Evolutionary conservation across 495 filamentous ascomycete species (phyloP).

Genomic region (Penicillium angulare): DNA sequence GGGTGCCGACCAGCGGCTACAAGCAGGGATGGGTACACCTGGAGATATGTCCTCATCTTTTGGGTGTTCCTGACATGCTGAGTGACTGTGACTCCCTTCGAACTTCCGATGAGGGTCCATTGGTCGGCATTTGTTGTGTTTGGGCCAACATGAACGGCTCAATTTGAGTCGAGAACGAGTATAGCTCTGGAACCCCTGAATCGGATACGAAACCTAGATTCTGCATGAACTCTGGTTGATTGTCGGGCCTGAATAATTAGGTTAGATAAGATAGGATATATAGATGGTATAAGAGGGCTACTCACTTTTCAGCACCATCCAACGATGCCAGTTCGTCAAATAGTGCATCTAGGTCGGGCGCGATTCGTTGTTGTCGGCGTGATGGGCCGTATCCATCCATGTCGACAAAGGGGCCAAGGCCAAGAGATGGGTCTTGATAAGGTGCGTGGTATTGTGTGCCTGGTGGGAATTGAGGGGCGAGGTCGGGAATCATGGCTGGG

Average conservation of each 20-base stretch:
- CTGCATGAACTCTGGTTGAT: constrained; percentile 45
- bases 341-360: constrained; percentile 42
- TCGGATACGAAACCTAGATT: constrained; percentile 42
- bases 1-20: constrained; percentile 13
- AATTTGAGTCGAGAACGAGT: constrained; percentile 37
- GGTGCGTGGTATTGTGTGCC: constrained; percentile 26
- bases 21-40: not conserved
- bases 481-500: constrained; percentile 22
- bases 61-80: constrained; percentile 13
- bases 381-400: constrained; percentile 33
- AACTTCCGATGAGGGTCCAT: constrained; percentile 14
- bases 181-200: constrained; percentile 35
- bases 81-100: constrained; percentile 26
- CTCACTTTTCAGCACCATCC: constrained; percentile 43
- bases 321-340: constrained; percentile 44
- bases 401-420: constrained; percentile 30
- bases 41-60: constrained; percentile 19
- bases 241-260: constrained; percentile 27
- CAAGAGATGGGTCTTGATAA: constrained; percentile 33
- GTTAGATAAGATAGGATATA: not conserved
- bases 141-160: constrained; percentile 39
- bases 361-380: constrained; percentile 35
- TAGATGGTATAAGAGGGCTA: not conserved
- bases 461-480: constrained; percentile 25
- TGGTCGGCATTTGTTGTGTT: constrained; percentile 28